Conservation (phyloP, 805 yeast genomes). For the Lachancea sp. region DNA sequence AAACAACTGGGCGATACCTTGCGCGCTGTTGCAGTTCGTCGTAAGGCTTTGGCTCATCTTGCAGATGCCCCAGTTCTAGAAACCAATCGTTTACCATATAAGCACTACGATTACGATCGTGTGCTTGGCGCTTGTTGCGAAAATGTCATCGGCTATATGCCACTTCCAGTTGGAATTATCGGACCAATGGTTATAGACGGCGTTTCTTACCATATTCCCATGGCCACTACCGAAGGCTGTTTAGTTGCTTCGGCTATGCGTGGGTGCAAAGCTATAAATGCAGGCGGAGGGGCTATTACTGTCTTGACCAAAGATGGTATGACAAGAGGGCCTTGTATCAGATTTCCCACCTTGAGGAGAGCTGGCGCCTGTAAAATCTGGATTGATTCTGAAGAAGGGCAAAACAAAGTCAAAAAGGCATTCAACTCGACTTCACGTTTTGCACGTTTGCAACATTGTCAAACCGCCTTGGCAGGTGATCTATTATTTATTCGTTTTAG, state of each 20-base stretch:
- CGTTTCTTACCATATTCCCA: conserved; percentile 82
- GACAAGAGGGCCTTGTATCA: conserved; percentile 99
- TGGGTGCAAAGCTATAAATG: conserved; percentile 96
- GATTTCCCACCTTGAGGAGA: conserved; percentile 73
- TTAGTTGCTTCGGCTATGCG: conserved; percentile 97
- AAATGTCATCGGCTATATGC: conserved; percentile 94
- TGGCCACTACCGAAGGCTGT: conserved; percentile 99
- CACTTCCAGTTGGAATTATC: conserved; percentile 95
- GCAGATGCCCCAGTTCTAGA: conserved; percentile 79
- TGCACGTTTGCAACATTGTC: conserved; percentile 85
- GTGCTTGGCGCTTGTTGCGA: conserved; percentile 99
- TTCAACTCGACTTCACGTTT: conserved; percentile 96
- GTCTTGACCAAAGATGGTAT: conserved; percentile 94
- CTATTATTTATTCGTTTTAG: conserved; percentile 83
- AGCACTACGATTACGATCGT: conserved; percentile 83
- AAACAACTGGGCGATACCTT: conserved; percentile 83
- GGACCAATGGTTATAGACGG: conserved; percentile 95
- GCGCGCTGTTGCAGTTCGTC: conserved; percentile 90
- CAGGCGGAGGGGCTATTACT: conserved; percentile 93
- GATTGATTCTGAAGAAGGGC: conserved; percentile 96
- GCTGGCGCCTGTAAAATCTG: conserved; percentile 94
- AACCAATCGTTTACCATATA: conserved; percentile 67
- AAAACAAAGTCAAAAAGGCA: conserved; percentile 69
- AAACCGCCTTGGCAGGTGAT: conserved; percentile 93
- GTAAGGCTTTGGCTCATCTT: conserved; percentile 80